Percentiles rank a stretch among this genome's conserved stretches.
These are phyloP conservation scores for Suillus variegatus DNA, from an alignment of 768 basidiomycete genomes.

Conservation along the genomic window DNA sequence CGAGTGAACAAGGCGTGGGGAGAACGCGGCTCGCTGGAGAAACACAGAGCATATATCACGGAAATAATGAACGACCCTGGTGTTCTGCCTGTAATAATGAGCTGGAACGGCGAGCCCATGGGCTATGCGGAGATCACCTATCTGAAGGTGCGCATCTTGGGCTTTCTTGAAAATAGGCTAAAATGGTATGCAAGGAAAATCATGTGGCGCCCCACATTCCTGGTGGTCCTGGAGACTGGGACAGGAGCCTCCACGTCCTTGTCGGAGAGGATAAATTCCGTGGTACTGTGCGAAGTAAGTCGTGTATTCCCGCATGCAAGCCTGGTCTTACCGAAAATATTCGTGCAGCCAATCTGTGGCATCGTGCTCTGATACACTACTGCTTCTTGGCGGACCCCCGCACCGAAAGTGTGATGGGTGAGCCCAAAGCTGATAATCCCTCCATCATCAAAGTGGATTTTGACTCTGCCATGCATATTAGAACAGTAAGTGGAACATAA, in stretches of 20 bases:
- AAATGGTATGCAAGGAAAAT: constrained; percentile 16
- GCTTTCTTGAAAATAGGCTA: neutral
- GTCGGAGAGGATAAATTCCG: constrained; percentile 49
- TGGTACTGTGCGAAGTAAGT: constrained; percentile 43
- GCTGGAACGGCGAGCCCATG: constrained; percentile 45
- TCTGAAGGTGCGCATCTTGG: constrained; percentile 41
- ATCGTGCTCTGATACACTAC: constrained; percentile 39
- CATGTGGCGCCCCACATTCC: constrained; percentile 28
- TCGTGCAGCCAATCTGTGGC: constrained; percentile 19
- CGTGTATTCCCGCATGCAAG: neutral
- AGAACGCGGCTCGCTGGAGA: constrained; percentile 44
- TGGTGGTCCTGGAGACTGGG: constrained; percentile 30
- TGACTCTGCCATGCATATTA: constrained; percentile 21
- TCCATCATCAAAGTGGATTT: constrained; percentile 28
- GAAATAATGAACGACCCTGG: constrained; percentile 38
- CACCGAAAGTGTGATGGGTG: constrained; percentile 42
- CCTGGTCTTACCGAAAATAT: neutral
- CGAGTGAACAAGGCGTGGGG: constrained; percentile 48
- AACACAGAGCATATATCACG: constrained; percentile 43
- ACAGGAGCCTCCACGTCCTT: constrained; percentile 45
- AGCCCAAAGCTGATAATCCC: constrained; percentile 39
- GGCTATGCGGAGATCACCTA: constrained; percentile 50
- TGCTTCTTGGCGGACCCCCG: constrained; percentile 46
- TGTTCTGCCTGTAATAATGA: constrained; percentile 43
- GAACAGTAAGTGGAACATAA: constrained; percentile 15